Conservation (phyloP, 2,329 filamentous ascomycete genomes). For the Emericellopsis cladophorae region DNA sequence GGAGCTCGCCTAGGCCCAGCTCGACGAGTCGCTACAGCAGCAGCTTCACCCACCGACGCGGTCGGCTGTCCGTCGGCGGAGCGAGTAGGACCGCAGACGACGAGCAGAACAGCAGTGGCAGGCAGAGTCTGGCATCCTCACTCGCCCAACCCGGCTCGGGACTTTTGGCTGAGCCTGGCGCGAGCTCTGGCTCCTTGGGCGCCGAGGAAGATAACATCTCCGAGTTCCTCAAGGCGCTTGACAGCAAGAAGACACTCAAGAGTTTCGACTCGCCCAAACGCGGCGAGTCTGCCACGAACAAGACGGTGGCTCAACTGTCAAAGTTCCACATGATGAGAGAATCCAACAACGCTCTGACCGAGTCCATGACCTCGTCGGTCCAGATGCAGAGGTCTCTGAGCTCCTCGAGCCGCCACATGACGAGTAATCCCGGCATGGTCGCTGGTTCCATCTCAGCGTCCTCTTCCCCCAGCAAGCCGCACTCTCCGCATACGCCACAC, state of each 20-base stretch:
- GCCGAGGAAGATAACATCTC: slow-evolving; percentile 87
- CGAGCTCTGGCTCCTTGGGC: slow-evolving; percentile 54
- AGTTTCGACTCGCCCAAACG: slow-evolving; percentile 60
- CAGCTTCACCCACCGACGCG: slow-evolving; percentile 80
- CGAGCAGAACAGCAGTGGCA: slow-evolving; percentile 69
- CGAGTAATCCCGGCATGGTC: slow-evolving; percentile 50
- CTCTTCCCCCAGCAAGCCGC: slow-evolving; percentile 79
- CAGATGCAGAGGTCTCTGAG: slow-evolving; percentile 73
- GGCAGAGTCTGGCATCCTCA: slow-evolving; percentile 61
- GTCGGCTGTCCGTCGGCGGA: slow-evolving; percentile 64
- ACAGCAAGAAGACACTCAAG: slow-evolving; percentile 75
- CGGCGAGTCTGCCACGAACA: slow-evolving; percentile 58
- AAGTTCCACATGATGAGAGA: slow-evolving; percentile 85
- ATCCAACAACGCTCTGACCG: slow-evolving; percentile 76
- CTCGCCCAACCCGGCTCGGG: slow-evolving; percentile 64
- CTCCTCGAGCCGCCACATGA: slow-evolving; percentile 50
- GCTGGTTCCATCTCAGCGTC: slow-evolving; percentile 72
- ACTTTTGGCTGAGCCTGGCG: slow-evolving; percentile 56
- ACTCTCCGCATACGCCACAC: slow-evolving; percentile 83
- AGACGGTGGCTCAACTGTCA: slow-evolving; percentile 66
- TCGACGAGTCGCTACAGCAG: slow-evolving; percentile 81
- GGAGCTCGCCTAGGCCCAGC: slow-evolving; percentile 66
- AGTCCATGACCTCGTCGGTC: slow-evolving; percentile 85
- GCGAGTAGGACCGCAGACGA: slow-evolving; percentile 55
- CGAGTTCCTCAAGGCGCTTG: slow-evolving; percentile 81